Base-by-base conservation (phyloP, 345 rosid genomes). In the Rhizophora apiculata region DNA sequence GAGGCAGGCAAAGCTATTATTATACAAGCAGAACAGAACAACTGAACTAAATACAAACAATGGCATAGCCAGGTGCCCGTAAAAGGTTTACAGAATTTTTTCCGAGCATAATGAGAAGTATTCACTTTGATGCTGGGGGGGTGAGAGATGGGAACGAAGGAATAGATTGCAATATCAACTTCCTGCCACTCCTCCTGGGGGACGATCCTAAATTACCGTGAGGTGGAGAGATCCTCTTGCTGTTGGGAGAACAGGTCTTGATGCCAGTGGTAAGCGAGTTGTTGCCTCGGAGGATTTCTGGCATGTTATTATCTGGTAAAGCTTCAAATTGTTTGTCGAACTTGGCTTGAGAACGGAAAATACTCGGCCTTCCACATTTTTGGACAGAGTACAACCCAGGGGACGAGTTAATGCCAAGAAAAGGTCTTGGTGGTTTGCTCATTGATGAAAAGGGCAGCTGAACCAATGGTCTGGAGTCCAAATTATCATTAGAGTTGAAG, bases 61-160 rank as follows among this genome's bases (percentile, higher is more conserved):
- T 19, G 59, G 18, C 36, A 34, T 24, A 58, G 59, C 62, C 69
- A 76, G 51, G 65, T 20, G 13, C 39, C 68, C 68, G 61, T 68
- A 68, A 66, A 68, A 69, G 16, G 22, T 73, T 64, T 21, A 69
- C 80, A 72, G 67, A 69, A 77, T 76, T 68, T 61, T 62, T 51
- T 60, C 77, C 21, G 26, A 63, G 53, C 60, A 27, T 52, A 34
- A 24, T 55, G 51, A 31, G 8, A 74, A 60, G 69, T 66, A 60
- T 75, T 67, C 74, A 62, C 66, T 81, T 86, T 80, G 83, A 70
- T 88, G 90, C 67, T 86, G 89, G 37, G 49, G 92, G 91, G 77
- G 93, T 86, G 78, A 95, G 96, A 15, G 99, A 92, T 69, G 99
- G 99, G 78, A 96, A 96, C 6, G 99, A 85, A 7, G 99, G 98